Base-by-base conservation (phyloP, 1,284 basidiomycete genomes). In the Gymnopus androsaceus region DNA sequence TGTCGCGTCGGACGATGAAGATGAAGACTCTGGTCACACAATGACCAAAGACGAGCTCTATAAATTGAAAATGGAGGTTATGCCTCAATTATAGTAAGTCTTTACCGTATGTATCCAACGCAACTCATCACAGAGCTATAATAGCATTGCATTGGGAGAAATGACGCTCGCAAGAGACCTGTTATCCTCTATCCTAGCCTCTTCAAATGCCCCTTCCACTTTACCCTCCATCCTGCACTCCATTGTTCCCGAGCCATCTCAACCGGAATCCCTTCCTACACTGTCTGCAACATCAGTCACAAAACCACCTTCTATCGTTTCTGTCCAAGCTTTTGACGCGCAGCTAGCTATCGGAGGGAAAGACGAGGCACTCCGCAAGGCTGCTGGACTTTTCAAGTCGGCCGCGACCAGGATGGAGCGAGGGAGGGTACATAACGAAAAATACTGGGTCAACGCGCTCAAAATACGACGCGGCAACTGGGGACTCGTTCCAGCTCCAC, bases 381-480 rank as follows among this genome's bases (percentile, higher is more conserved):
- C 90, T 27, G 79, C 86, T 0, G 74, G 78, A 54, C 72, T 90
- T 1, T 87, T 92, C 61, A 88, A 83, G 62, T 68, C 74, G 30
- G 89, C 88, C 4, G 84, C 88, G 11, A 77, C 82, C 48, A 79
- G 80, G 47, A 82, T 91, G 72, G 88, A 90, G 64, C 75, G 81
- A 44, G 76, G 81, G 19, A 74, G 85, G 33, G 61, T 80, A 12
- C 74, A 78, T 37, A 81, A 82, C 30, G 88, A 90, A 65, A 81
- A 76, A 58, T 92, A 91, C 63, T 92, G 90, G 90, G 74, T 83
- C 6, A 83, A 92, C 66, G 90, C 90, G 4, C 75, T 92, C 48
- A 86, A 82, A 64, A 84, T 90, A 38, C 76, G 90, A 59, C 72
- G 81, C 61, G 81, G 77, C 3, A 92, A 92, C 59, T 92, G 90